Evolutionary conservation across 441 rosid species (phyloP).

Genomic region (Rhodomyrtus psidioides): DNA sequence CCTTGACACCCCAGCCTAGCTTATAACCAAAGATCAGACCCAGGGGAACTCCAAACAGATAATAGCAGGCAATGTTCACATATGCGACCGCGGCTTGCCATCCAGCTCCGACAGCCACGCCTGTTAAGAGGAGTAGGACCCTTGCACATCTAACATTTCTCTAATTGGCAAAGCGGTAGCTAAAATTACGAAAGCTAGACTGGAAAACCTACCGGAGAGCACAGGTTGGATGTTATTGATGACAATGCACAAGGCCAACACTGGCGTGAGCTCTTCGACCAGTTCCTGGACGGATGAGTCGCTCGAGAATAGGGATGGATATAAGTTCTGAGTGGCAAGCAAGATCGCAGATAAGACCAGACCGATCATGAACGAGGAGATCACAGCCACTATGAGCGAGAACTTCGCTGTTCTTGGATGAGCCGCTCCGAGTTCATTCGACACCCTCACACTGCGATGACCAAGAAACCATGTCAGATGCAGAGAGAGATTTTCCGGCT

Average conservation of each 20-base stretch:
- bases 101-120: slow-evolving; percentile 63
- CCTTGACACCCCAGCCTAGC: slow-evolving; percentile 36
- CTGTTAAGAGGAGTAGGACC: slow-evolving; percentile 1
- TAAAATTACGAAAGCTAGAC: neutral
- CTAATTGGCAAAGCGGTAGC: neutral
- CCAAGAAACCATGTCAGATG: neutral
- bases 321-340: slow-evolving; percentile 25
- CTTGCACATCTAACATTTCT: neutral
- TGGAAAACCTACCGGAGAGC: slow-evolving; percentile 50
- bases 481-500: neutral
- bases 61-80: slow-evolving; percentile 47
- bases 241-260: slow-evolving; percentile 54
- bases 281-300: slow-evolving; percentile 34
- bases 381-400: slow-evolving; percentile 51
- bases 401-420: slow-evolving; percentile 66
- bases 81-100: slow-evolving; percentile 62
- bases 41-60: slow-evolving; percentile 46
- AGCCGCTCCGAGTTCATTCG: slow-evolving; percentile 70
- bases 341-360: slow-evolving; percentile 26
- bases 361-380: slow-evolving; percentile 43
- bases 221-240: slow-evolving; percentile 69
- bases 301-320: slow-evolving; percentile 47
- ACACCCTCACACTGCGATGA: slow-evolving; percentile 60
- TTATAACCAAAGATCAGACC: slow-evolving; percentile 41
- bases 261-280: slow-evolving; percentile 62